Evolutionary conservation across 2,329 filamentous ascomycete species (phyloP).

Genomic region (Trichoderma sp.): DNA sequence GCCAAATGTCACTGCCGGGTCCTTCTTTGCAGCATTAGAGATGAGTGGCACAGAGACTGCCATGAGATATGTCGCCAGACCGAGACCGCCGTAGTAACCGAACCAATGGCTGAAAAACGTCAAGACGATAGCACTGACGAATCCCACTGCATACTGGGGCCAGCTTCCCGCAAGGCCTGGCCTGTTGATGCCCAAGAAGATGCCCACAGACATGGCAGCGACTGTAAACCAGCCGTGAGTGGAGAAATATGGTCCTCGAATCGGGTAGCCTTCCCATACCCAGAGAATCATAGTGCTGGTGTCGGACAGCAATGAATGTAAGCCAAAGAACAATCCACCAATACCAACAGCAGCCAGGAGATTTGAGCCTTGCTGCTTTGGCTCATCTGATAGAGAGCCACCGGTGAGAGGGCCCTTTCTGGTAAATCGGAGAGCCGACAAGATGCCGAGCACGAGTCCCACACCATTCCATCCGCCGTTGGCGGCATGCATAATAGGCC

Average conservation of each 20-base stretch:
- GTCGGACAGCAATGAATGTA: slow-evolving; percentile 92
- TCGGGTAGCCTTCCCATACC: slow-evolving; percentile 96
- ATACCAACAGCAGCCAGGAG: slow-evolving; percentile 74
- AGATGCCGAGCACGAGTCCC: slow-evolving; percentile 72
- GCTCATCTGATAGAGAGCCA: slow-evolving; percentile 35
- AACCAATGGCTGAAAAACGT: slow-evolving; percentile 80
- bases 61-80: slow-evolving; percentile 77
- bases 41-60: slow-evolving; percentile 76
- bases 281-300: slow-evolving; percentile 99
- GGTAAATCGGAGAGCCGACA: slow-evolving; percentile 76
- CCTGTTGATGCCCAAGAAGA: slow-evolving; percentile 72
- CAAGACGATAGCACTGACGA: slow-evolving; percentile 73
- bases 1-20: slow-evolving; percentile 79
- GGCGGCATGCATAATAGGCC: slow-evolving; percentile 86
- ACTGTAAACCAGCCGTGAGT: slow-evolving; percentile 90
- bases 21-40: slow-evolving; percentile 72
- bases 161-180: slow-evolving; percentile 74
- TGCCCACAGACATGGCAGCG: slow-evolving; percentile 79
- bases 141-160: slow-evolving; percentile 77
- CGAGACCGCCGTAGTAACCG: slow-evolving; percentile 83
- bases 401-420: slow-evolving; percentile 58
- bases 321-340: slow-evolving; percentile 80
- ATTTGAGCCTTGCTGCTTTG: slow-evolving; percentile 61
- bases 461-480: slow-evolving; percentile 94
- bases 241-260: slow-evolving; percentile 81